Evolutionary conservation across 2,329 filamentous ascomycete genomes (phyloP).

Genomic region (Tolypocladium inflatum): DNA sequence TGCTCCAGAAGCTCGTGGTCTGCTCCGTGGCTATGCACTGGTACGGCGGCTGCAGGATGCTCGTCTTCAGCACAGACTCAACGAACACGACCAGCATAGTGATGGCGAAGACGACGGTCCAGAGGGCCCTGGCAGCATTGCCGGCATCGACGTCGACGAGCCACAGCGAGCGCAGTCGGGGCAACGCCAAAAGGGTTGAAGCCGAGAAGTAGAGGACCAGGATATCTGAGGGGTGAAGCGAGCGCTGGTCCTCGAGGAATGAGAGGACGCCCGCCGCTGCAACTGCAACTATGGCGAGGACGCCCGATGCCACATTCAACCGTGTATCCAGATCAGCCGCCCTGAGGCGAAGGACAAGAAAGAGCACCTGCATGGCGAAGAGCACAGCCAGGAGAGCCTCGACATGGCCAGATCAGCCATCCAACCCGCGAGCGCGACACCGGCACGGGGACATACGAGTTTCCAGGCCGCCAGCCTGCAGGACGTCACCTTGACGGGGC

Average conservation of each 20-base stretch:
- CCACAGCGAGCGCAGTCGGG: not conserved
- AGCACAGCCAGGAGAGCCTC: not conserved
- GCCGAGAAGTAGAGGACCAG: conserved; percentile 1
- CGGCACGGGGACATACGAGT: not conserved
- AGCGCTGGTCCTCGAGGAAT: not conserved
- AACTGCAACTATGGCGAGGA: not conserved
- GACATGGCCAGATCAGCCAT: not conserved
- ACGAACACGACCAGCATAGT: not conserved
- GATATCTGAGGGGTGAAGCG: not conserved
- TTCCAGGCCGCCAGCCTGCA: not conserved
- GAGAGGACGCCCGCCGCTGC: not conserved
- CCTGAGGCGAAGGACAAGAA: not conserved
- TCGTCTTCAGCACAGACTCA: not conserved
- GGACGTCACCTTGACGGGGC: not conserved
- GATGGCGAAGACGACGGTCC: not conserved
- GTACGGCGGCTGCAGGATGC: not conserved
- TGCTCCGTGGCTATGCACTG: not conserved
- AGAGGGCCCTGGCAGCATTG: not conserved
- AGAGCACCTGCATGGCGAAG: not conserved
- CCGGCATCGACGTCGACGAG: not conserved
- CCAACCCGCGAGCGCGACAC: not conserved
- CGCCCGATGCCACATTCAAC: not conserved
- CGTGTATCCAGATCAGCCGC: not conserved
- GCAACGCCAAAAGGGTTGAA: not conserved
- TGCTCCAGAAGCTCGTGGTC: not conserved